Evolutionary conservation across 345 rosid genomes (phyloP).

Genomic region (Eucalyptus viminalis): DNA sequence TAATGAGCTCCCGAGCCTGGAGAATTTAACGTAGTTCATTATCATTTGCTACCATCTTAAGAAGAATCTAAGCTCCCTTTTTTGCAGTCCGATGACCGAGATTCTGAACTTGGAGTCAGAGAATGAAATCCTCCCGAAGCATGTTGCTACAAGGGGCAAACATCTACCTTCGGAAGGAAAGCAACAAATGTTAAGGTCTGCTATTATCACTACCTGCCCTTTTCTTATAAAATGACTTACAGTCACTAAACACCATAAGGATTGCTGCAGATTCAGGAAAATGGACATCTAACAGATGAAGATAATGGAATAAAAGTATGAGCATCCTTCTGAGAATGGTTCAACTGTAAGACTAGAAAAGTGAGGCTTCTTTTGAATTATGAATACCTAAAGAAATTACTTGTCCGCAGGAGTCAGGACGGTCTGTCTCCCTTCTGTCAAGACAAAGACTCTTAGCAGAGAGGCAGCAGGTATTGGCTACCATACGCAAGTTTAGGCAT

Average conservation of each 20-base stretch:
- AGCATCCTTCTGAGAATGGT: neutral
- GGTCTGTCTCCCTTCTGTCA: neutral
- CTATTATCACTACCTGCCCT: neutral
- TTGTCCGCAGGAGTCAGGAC: neutral
- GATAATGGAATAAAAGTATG: slow-evolving; percentile 25
- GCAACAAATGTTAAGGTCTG: slow-evolving; percentile 18
- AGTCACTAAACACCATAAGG: neutral
- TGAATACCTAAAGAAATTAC: neutral
- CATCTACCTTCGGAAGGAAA: slow-evolving; percentile 6
- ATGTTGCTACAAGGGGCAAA: slow-evolving; percentile 12
- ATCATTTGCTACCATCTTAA: neutral
- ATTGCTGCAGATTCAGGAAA: slow-evolving; percentile 19
- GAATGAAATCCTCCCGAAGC: slow-evolving; percentile 29
- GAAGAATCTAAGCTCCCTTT: neutral
- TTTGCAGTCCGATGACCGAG: slow-evolving; percentile 25
- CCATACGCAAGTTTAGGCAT: neutral
- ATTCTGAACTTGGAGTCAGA: slow-evolving; percentile 32
- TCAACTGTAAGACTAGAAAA: neutral
- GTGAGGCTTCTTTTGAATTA: neutral
- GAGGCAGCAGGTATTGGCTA: slow-evolving; percentile 67
- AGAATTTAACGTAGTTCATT: neutral
- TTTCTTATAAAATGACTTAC: neutral
- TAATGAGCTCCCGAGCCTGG: neutral
- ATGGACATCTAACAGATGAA: slow-evolving; percentile 21
- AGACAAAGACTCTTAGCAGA: slow-evolving; percentile 75